These are phyloP conservation scores for Exophiala sideris DNA, from an alignment of 2,329 filamentous ascomycete genomes.

Conservation along the genomic window DNA sequence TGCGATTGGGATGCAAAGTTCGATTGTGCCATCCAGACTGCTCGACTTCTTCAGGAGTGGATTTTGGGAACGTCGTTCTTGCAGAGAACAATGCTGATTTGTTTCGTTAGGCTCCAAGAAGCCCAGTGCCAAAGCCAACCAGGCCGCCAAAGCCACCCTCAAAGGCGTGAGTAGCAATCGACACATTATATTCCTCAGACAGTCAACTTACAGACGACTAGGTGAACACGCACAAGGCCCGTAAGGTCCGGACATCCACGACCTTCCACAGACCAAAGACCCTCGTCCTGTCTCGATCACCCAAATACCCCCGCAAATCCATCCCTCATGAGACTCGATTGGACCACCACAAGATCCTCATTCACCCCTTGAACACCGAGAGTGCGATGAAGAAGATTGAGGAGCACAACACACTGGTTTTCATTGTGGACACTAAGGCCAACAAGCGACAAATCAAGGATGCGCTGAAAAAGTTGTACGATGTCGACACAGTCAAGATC, in stretches of 20 bases:
- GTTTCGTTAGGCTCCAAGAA: slow-evolving; percentile 47
- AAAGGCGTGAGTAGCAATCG: slow-evolving; percentile 71
- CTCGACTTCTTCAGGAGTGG: neutral
- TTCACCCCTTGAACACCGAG: slow-evolving; percentile 99
- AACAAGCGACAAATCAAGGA: slow-evolving; percentile 99
- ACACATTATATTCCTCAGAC: neutral
- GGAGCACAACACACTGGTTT: slow-evolving; percentile 99
- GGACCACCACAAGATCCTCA: slow-evolving; percentile 95
- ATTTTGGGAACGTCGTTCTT: neutral
- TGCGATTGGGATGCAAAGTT: neutral
- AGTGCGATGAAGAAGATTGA: slow-evolving; percentile 99
- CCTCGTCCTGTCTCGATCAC: slow-evolving; percentile 79
- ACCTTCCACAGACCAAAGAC: slow-evolving; percentile 99
- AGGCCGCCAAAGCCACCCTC: slow-evolving; percentile 92
- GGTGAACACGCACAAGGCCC: slow-evolving; percentile 77
- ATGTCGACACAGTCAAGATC: slow-evolving; percentile 97
- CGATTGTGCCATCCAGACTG: neutral
- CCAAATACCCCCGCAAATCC: slow-evolving; percentile 97
- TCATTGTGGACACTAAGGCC: slow-evolving; percentile 94
- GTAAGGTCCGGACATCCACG: slow-evolving; percentile 87
- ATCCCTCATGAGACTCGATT: slow-evolving; percentile 85
- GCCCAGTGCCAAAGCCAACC: slow-evolving; percentile 71
- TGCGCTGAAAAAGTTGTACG: slow-evolving; percentile 98
- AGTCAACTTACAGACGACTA: slow-evolving; percentile 36
- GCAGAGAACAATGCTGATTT: slow-evolving; percentile 10